Base-by-base conservation (phyloP, 352 stramenopile species). In the Phytopythium mirpurense region DNA sequence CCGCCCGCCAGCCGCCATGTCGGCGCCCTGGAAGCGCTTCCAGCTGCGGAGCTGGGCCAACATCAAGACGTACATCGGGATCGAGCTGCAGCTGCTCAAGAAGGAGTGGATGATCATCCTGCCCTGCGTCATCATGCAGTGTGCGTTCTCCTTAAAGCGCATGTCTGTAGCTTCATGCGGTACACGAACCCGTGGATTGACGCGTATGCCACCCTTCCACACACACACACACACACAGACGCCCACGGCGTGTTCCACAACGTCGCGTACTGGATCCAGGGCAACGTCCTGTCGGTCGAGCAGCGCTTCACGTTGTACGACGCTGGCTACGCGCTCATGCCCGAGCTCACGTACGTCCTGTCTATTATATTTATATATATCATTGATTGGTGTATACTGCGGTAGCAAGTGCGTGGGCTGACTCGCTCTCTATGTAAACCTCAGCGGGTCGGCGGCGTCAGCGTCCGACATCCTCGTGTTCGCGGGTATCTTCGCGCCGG, bases 171-270 rank as follows among this genome's bases (percentile, higher is more conserved):
- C 3, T 36, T 9, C 1, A 11, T 51, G 41, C 12, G 24, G 16
- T 6, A 24, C 29, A 9, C 29, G 29, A 32, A 9, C 9, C 9
- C 29, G 32, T 9, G 19, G n/a, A 34, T 19, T 65, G 14, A 47
- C 14, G 10, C 42, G 1, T 3, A 27, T 23, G n/a, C n/a, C 53
- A 10, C 29, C 29, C 29, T 32, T 9, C 9, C 29, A 10, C 29
- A 5, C 29, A 10, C 29, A 10, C 29, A 10, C 29, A 5, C 9
- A 5, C 29, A 5, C 5, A 32, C 59, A 89, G 75, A 94, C 65
- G 59, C 82, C 51, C 82, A 92, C 61, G 77, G 61, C 38, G 63
- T 94, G 52, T 92, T 93, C 67, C 84, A 94, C 67, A 94, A 94
- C 68, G 35, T 88, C 41, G 84, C 84, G 37, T 94, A 94, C 70